These are phyloP conservation scores for Rhizophagus clarus DNA, from an alignment of 192 early-diverging fungal genomes.

Conservation along the genomic window DNA sequence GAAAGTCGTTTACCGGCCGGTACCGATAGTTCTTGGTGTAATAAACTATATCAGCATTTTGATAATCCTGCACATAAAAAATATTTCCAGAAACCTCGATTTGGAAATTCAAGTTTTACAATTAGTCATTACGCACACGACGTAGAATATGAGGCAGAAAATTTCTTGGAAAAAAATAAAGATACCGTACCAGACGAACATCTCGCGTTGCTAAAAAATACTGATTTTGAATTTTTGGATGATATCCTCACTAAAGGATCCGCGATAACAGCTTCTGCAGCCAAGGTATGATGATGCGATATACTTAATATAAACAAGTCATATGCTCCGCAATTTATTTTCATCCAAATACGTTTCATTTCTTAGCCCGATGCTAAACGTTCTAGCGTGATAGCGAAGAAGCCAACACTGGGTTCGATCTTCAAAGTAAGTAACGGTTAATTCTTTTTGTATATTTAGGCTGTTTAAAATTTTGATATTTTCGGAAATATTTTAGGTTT, in stretches of 20 bases:
- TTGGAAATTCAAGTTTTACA: slow-evolving; percentile 85
- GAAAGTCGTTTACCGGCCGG: slow-evolving; percentile 81
- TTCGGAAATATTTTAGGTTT: not conserved
- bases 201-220: slow-evolving; percentile 74
- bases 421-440: slow-evolving; percentile 66
- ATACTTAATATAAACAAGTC: not conserved
- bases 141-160: slow-evolving; percentile 91
- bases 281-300: slow-evolving; percentile 38
- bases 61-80: slow-evolving; percentile 60
- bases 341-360: not conserved
- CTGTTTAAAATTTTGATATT: not conserved
- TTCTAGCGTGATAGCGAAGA: slow-evolving; percentile 62
- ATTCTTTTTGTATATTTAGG: not conserved
- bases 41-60: slow-evolving; percentile 90
- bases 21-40: slow-evolving; percentile 80
- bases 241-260: slow-evolving; percentile 73
- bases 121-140: slow-evolving; percentile 95
- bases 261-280: slow-evolving; percentile 42
- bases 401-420: slow-evolving; percentile 93
- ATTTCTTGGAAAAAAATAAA: slow-evolving; percentile 98
- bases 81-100: slow-evolving; percentile 91
- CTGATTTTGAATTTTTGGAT: slow-evolving; percentile 78
- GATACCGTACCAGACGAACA: slow-evolving; percentile 96
- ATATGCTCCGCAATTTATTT: not conserved
- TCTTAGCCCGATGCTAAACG: slow-evolving; percentile 44